A percentile compares a stretch with the other conserved stretches of the same genome.
phyloP scores from a whole-genome alignment of 2,329 filamentous ascomycete genomes.

The Aspergillus sp. region DNA sequence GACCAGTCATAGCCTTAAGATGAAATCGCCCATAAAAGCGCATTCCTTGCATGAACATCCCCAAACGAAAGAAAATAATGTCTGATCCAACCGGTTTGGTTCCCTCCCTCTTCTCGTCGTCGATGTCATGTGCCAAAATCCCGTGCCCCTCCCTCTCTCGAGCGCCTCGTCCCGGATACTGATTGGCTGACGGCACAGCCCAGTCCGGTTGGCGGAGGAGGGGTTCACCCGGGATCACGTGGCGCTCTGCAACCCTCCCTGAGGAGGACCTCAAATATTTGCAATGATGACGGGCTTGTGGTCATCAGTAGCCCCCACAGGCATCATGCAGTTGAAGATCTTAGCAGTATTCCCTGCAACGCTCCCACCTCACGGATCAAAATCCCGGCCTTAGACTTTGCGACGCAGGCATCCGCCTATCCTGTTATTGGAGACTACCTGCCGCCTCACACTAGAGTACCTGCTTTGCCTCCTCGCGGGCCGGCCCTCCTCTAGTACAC shows the following conservation, averaged over 20 bases:
- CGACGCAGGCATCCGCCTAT: not conserved
- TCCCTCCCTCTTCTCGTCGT: slow-evolving; percentile 17
- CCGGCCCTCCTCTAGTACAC: slow-evolving; percentile 10
- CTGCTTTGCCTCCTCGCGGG: slow-evolving; percentile 9
- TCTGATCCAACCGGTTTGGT: slow-evolving; percentile 15
- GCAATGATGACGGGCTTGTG: not conserved
- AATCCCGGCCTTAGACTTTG: not conserved
- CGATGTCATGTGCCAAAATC: slow-evolving; percentile 39
- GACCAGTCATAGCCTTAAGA: not conserved
- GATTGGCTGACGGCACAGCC: slow-evolving; percentile 27
- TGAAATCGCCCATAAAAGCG: not conserved
- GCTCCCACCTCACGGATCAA: slow-evolving; percentile 4
- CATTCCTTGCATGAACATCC: slow-evolving; percentile 6
- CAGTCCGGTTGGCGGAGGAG: slow-evolving; percentile 21
- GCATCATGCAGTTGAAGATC: not conserved
- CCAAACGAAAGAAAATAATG: not conserved
- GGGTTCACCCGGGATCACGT: slow-evolving; percentile 31
- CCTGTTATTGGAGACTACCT: slow-evolving; percentile 10
- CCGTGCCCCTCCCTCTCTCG: slow-evolving; percentile 36
- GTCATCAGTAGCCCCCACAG: not conserved
- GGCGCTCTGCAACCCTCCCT: slow-evolving; percentile 15
- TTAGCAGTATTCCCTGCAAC: not conserved
- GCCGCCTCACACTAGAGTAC: slow-evolving; percentile 9
- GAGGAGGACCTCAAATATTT: not conserved
- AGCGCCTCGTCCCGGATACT: slow-evolving; percentile 10